Evolutionary conservation across 345 rosid genomes (phyloP), one percentile per base, ranked within the genome.

Genomic region (Lumnitzera littorea): DNA sequence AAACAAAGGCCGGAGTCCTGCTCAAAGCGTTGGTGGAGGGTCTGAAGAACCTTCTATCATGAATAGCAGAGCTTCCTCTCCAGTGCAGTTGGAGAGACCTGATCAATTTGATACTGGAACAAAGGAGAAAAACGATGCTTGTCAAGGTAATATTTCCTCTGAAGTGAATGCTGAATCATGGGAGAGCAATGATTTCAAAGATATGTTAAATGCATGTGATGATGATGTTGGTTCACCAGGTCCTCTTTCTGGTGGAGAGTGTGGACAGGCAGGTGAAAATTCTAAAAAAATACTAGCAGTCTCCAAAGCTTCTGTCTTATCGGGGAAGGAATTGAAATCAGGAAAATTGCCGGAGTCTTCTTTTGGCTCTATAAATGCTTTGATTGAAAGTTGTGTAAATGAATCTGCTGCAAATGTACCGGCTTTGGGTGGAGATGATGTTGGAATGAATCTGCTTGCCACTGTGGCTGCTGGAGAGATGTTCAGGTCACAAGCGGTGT

Each of bases 401-500:
- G 71, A 69, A 56, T 80, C 94, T 1, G 91, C 88, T 70, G 78
- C 83, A 23, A 79, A 61, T 77, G 77, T 70, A 12, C 70, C 74
- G 31, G 36, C 71, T 53, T 74, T 92, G 11, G 72, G 70, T 67
- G 82, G 78, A 8, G 99, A 94, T 79, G 95, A 90, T 74, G 80
- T 78, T 62, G 99, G 97, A 61, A 94, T 94, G 95, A 91, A 90
- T 74, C 78, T 94, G 65, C 89, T 94, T 62, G 99, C 99, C 51
- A 90, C 78, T 72, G 97, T 94, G 57, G 99, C 99, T 62, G 80
- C 96, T 63, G 96, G 84, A 51, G 97, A 90, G 70, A 86, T 90
- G 65, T 77, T 75, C 29, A 94, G 80, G 57, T 73, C 91, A 11
- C 84, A 84, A 58, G 60, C 63, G 57, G 72, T 65, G 55, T 84